Percentiles rank a stretch among this genome's conserved stretches.
Conservation (phyloP, 139 green algal species). For the Yamagishiella unicocca region DNA sequence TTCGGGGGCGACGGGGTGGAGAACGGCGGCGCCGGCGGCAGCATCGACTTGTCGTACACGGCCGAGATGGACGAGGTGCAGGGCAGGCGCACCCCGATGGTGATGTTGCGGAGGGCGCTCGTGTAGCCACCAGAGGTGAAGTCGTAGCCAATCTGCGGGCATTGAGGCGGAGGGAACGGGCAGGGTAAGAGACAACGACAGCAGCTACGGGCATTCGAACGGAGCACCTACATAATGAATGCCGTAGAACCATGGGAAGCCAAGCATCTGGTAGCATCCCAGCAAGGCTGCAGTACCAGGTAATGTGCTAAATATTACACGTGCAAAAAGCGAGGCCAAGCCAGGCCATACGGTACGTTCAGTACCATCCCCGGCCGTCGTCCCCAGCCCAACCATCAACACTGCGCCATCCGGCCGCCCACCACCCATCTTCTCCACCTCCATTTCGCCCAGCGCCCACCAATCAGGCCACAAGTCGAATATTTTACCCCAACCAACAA, state of each 20-base stretch:
- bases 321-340: too few relatives aligned
- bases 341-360: neutral
- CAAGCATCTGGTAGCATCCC: neutral
- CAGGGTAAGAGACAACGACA: too few relatives aligned
- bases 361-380: neutral
- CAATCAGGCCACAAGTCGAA: neutral
- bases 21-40: constrained; percentile 22
- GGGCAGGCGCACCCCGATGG: neutral
- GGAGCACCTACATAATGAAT: neutral
- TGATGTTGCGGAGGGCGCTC: neutral
- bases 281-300: neutral
- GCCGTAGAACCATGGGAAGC: neutral
- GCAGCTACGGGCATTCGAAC: too few relatives aligned
- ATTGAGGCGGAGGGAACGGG: neutral
- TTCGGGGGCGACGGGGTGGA: neutral
- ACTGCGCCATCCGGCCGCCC: too few relatives aligned
- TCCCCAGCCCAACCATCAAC: neutral
- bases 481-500: neutral
- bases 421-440: too few relatives aligned
- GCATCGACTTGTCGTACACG: neutral
- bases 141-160: constrained; percentile 9
- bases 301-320: neutral
- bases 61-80: neutral
- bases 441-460: too few relatives aligned
- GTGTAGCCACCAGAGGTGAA: constrained; percentile 13